phyloP scores from a whole-genome alignment of 2,329 filamentous ascomycete genomes.

The Ophiostoma ulmi region DNA sequence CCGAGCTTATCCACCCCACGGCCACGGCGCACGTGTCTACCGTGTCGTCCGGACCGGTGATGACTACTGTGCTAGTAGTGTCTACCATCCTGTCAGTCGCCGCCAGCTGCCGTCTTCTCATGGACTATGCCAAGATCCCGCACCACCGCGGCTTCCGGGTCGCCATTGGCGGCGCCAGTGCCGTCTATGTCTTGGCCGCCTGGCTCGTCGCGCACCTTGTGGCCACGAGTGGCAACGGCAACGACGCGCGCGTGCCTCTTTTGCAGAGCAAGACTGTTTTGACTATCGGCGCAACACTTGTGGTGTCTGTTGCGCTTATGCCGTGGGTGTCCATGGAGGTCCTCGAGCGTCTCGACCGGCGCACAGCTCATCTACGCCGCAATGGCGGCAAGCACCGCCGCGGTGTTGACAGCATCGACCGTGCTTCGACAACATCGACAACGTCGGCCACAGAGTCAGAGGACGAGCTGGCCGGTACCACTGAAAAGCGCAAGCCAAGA shows the following conservation, averaged over 20 bases:
- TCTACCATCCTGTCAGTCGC: slow-evolving; percentile 16
- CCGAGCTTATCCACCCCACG: slow-evolving; percentile 6
- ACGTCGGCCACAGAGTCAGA: neutral
- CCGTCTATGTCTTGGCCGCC: slow-evolving; percentile 27
- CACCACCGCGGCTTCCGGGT: slow-evolving; percentile 31
- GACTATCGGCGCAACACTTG: slow-evolving; percentile 14
- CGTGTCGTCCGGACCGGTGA: neutral
- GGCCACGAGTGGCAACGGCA: neutral
- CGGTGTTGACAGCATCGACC: slow-evolving; percentile 2
- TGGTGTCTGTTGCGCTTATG: slow-evolving; percentile 17
- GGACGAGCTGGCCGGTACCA: neutral
- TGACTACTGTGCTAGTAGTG: neutral
- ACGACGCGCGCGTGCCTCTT: neutral
- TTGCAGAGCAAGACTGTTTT: neutral
- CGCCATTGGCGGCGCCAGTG: slow-evolving; percentile 32
- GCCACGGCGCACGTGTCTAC: slow-evolving; percentile 7
- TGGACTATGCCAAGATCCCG: slow-evolving; percentile 33
- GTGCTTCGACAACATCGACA: neutral
- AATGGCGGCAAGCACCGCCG: slow-evolving; percentile 9
- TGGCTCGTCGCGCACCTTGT: slow-evolving; percentile 13
- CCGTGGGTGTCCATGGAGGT: slow-evolving; percentile 24
- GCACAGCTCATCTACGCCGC: neutral
- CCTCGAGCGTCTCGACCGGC: slow-evolving; percentile 16
- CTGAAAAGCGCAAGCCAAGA: neutral
- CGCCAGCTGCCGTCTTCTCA: slow-evolving; percentile 30